phyloP scores from a whole-genome alignment of 257 asterid species.

The Forsythia suspensa region DNA sequence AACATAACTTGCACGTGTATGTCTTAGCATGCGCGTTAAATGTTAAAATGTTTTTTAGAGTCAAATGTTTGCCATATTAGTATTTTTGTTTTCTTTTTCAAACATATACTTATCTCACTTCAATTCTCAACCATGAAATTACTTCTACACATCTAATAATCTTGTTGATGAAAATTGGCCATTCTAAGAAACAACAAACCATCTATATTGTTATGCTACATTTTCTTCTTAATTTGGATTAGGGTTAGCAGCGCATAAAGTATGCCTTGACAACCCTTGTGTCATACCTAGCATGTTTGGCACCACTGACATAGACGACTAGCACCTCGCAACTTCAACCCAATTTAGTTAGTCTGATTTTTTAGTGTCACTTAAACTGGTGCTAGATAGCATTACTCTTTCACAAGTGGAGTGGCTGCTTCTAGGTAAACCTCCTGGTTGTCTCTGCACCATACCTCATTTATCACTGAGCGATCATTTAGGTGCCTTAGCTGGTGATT shows the following conservation, averaged over 20 bases:
- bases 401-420: no score
- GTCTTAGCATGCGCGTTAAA: not conserved
- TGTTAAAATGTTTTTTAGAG: no score
- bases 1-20: not conserved
- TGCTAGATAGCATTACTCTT: no score
- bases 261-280: not conserved
- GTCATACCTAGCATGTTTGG: not conserved
- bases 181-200: not conserved
- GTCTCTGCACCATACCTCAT: no score
- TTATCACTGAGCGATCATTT: no score
- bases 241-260: not conserved
- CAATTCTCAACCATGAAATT: not conserved
- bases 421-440: no score
- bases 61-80: not conserved
- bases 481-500: no score
- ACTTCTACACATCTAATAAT: not conserved
- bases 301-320: no score
- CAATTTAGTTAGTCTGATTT: no score
- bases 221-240: not conserved
- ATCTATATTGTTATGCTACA: not conserved
- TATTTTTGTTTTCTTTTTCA: not conserved
- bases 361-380: no score
- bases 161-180: not conserved
- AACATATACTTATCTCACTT: not conserved
- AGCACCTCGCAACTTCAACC: no score